Base-by-base conservation (phyloP, 257 asterid species). In the Solanum chaucha region DNA sequence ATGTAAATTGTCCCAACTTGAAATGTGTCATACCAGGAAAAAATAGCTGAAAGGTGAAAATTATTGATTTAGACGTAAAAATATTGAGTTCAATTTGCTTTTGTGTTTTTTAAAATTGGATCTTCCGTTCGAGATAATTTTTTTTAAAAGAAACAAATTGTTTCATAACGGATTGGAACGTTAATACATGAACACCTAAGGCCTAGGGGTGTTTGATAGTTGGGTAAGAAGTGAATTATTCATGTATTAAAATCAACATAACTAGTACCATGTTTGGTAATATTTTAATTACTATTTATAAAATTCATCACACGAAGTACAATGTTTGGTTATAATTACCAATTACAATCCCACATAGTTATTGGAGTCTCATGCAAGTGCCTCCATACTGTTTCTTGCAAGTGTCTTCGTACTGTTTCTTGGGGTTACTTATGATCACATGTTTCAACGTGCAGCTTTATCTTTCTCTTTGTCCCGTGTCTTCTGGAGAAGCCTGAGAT, bases 401-500 rank as follows among this genome's bases (percentile, higher is more conserved):
- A 51, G 22, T 51, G 61, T 22, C 61, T 48, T 48, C 59, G 8
- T 48, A 48, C 59, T 48, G 59, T 48, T 48, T 48, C 8, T 48
- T 48, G 24, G 59, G 58, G 55, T 44, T 70, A 44, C 83, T 70
- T 10, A 46, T 41, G 34, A 84, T 26, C 35, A 84, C 70, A 4
- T 70, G 58, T 86, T 81, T 71, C 75, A 34, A 71, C 80, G 59
- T 92, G 95, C 99, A 97, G 98, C 87, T 97, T 97, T 83, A 92
- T 94, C 87, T 97, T 97, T 90, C 95, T 97, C 80, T 97, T 93
- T 90, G 91, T 95, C 48, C 98, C 98, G 34, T 97, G 99, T 89
- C 95, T 97, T 86, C 83, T 96, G 94, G 99, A 97, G 95, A 95
- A 85, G 95, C 98, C 98, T 74, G 98, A 90, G 89, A 97, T 97